These are phyloP conservation scores for Yamadazyma pseudoaaseri DNA, from an alignment of 1,139 yeast genomes.

Conservation along the genomic window DNA sequence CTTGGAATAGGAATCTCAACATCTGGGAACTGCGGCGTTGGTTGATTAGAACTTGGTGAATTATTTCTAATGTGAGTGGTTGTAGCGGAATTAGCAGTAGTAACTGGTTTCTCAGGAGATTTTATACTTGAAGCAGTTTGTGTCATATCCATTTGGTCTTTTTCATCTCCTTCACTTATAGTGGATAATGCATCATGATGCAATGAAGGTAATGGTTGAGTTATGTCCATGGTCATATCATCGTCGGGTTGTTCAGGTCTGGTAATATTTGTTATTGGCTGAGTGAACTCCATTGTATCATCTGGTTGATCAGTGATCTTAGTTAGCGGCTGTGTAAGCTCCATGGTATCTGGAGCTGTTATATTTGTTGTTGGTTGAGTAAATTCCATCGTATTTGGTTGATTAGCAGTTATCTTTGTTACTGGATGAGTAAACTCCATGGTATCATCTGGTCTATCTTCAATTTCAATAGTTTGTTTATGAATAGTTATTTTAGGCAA, in stretches of 20 bases:
- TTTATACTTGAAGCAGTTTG: conserved; percentile 10
- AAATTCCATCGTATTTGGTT: background rate
- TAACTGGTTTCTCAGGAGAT: background rate
- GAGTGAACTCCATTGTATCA: conserved; percentile 10
- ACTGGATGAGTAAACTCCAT: conserved; percentile 8
- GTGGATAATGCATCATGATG: conserved; percentile 4
- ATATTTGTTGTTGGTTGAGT: too few species aligned
- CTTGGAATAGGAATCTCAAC: conserved; percentile 16
- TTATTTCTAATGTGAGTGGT: background rate
- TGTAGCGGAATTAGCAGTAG: background rate
- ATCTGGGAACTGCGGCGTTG: conserved; percentile 16
- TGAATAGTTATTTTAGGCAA: background rate
- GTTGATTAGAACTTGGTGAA: background rate
- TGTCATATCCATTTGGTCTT: conserved; percentile 19
- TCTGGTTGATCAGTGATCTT: background rate
- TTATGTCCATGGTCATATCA: conserved; percentile 10
- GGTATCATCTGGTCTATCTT: too few species aligned
- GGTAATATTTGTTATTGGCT: conserved; percentile 7
- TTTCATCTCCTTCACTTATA: conserved; percentile 6
- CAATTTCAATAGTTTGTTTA: conserved; percentile 1
- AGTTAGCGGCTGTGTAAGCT: conserved; percentile 15
- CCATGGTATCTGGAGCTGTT: conserved; percentile 15
- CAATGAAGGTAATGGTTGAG: conserved; percentile 7
- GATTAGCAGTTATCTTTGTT: conserved; percentile 2
- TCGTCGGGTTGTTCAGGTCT: conserved; percentile 1